A percentile compares a stretch with the other conserved stretches of the same genome.
Evolutionary conservation across 1,284 basidiomycete species (phyloP).

Genomic region (Tilletia horrida): DNA sequence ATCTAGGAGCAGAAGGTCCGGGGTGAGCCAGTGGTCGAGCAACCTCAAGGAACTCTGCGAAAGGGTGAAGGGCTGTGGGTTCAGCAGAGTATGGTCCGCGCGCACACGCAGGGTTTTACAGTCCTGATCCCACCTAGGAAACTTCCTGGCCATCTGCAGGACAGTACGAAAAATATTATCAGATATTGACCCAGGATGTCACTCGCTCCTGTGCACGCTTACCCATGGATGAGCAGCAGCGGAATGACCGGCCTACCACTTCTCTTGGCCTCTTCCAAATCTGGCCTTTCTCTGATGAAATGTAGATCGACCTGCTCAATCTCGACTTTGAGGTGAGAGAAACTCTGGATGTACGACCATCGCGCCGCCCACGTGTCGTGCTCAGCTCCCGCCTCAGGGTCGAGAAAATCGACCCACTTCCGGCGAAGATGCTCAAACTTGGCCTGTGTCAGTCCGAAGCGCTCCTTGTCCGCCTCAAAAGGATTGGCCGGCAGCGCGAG

Average conservation of each 20-base stretch:
- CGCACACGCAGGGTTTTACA: too few species aligned
- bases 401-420: constrained; percentile 34
- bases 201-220: too few species aligned
- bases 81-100: neutral
- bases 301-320: constrained; percentile 47
- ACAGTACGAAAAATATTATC: neutral
- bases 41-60: constrained; percentile 48
- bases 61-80: constrained; percentile 13
- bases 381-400: constrained; percentile 30
- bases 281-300: constrained; percentile 46
- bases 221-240: constrained; percentile 53
- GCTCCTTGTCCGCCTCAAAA: constrained; percentile 32
- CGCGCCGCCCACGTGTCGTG: constrained; percentile 35
- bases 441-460: constrained; percentile 33
- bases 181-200: too few species aligned
- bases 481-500: neutral
- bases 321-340: constrained; percentile 34
- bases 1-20: constrained; percentile 23
- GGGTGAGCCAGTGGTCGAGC: constrained; percentile 50
- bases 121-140: neutral
- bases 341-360: constrained; percentile 29
- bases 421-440: constrained; percentile 30
- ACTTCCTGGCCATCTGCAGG: constrained; percentile 5
- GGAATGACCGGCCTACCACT: constrained; percentile 41
- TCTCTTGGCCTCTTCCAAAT: constrained; percentile 10